Evolutionary conservation across 345 rosid genomes (phyloP), one percentile per base, ranked within the genome.

Genomic region (Jatropha curcas): DNA sequence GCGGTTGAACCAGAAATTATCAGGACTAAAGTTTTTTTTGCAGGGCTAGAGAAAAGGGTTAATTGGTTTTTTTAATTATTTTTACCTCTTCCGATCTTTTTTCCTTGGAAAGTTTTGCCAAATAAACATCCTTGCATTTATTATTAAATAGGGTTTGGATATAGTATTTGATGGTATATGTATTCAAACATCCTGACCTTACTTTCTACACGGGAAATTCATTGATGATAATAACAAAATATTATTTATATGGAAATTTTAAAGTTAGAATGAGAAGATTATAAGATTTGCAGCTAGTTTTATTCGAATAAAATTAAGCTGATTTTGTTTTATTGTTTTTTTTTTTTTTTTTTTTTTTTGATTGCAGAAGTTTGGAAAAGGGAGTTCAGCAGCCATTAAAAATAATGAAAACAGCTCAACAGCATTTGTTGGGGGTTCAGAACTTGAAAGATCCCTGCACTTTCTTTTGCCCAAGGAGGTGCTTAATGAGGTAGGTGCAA

Each of bases 351-450:
- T n/a, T n/a, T n/a, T n/a, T n/a, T 22, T 62, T n/a, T 67, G 37
- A 46, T 52, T 28, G 74, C 84, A 81, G 87, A 78, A 74, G 30
- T 39, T 67, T 65, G 74, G 70, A 68, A 78, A 73, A 63, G 63
- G 71, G 27, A 58, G 34, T 48, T 48, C 65, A 61, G 17, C 37
- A 48, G 57, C 70, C 3, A 55, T 19, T 34, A 52, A 76, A 56
- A 79, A 67, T 62, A 51, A 66, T 52, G 77, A 74, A 5, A 71
- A 30, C 69, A 71, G 76, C 70, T 17, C 73, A 65, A 67, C 70
- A 22, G 70, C 63, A 65, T 76, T 51, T 4, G 73, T 70, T 65
- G 60, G 70, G 68, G 71, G 82, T 73, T 68, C 74, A 56, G 86
- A 83, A 34, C 11, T 80, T 48, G 81, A 72, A 75, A 79, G 76